Conservation (phyloP, 2,329 filamentous ascomycete species). For the Whalleya microplaca region DNA sequence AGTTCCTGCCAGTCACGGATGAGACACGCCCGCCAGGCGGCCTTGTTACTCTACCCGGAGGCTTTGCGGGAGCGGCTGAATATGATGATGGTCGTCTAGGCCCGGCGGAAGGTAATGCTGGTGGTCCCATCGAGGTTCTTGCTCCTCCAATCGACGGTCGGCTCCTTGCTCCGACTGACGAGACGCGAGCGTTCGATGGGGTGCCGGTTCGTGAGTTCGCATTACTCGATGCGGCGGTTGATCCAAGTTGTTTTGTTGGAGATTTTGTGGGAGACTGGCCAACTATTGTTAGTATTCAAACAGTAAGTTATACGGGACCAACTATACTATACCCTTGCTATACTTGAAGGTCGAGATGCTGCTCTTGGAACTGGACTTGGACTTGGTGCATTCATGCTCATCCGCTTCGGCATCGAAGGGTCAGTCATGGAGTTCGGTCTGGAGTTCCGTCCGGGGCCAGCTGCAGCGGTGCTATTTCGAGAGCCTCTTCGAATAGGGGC, state of each 20-base stretch:
- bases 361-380: slow-evolving; percentile 68
- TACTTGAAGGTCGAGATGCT: slow-evolving; percentile 56
- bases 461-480: slow-evolving; percentile 34
- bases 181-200: slow-evolving; percentile 58
- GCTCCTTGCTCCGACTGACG: slow-evolving; percentile 51
- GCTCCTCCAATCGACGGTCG: slow-evolving; percentile 58
- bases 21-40: slow-evolving; percentile 48
- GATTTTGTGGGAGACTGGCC: slow-evolving; percentile 75
- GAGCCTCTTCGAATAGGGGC: slow-evolving; percentile 45
- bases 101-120: slow-evolving; percentile 52
- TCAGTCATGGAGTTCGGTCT: slow-evolving; percentile 59
- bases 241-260: slow-evolving; percentile 72
- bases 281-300: slow-evolving; percentile 25
- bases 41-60: slow-evolving; percentile 39
- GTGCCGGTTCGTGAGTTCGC: slow-evolving; percentile 67
- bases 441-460: slow-evolving; percentile 49
- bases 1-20: slow-evolving; percentile 37
- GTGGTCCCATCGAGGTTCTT: slow-evolving; percentile 71
- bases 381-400: slow-evolving; percentile 73
- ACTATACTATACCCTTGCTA: slow-evolving; percentile 54
- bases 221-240: slow-evolving; percentile 56
- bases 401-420: slow-evolving; percentile 60
- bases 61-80: slow-evolving; percentile 44
- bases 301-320: not conserved
- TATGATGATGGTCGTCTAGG: slow-evolving; percentile 49